Percentiles rank a stretch among this genome's conserved stretches.
phyloP scores from a whole-genome alignment of 2,329 filamentous ascomycete species.

The Pestalotiopsis sp. region DNA sequence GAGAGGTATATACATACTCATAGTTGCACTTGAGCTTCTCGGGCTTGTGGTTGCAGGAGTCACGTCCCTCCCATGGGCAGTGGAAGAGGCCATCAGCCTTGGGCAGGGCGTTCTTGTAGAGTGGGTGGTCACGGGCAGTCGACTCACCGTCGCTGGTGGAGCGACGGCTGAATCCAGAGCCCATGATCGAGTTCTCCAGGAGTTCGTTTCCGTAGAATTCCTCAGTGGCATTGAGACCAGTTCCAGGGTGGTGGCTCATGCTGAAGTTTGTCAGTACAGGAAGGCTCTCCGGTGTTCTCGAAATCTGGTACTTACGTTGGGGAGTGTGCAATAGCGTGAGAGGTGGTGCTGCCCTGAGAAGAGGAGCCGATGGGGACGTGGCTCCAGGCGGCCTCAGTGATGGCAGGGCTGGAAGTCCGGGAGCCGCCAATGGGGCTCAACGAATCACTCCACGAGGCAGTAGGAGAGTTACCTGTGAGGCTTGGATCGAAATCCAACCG shows the following conservation, averaged over 20 bases:
- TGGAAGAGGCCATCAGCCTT: constrained; percentile 82
- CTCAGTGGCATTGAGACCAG: constrained; percentile 37
- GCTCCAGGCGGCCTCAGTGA: constrained; percentile 53
- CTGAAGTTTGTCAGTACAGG: constrained; percentile 34
- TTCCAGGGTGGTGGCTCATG: constrained; percentile 40
- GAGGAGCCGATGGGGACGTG: constrained; percentile 40
- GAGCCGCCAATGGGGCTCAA: constrained; percentile 54
- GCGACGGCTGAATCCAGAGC: constrained; percentile 49
- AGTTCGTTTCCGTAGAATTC: constrained; percentile 39
- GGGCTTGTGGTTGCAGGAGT: constrained; percentile 81
- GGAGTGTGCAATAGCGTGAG: constrained; percentile 52
- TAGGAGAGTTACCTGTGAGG: constrained; percentile 52
- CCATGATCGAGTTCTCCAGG: constrained; percentile 40
- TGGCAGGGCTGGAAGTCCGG: constrained; percentile 51
- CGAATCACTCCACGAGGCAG: constrained; percentile 52
- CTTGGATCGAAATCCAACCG: constrained; percentile 55
- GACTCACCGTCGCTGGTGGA: constrained; percentile 56
- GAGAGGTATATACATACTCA: constrained; percentile 71
- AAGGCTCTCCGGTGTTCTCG: constrained; percentile 17
- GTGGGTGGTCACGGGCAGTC: constrained; percentile 64
- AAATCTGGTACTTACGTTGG: constrained; percentile 51
- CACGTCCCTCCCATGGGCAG: constrained; percentile 80
- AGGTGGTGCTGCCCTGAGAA: constrained; percentile 50
- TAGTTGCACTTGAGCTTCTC: constrained; percentile 99
- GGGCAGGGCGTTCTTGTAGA: constrained; percentile 70